Conservation (phyloP, 192 early-diverging fungal genomes). For the Coemansia sp. region DNA sequence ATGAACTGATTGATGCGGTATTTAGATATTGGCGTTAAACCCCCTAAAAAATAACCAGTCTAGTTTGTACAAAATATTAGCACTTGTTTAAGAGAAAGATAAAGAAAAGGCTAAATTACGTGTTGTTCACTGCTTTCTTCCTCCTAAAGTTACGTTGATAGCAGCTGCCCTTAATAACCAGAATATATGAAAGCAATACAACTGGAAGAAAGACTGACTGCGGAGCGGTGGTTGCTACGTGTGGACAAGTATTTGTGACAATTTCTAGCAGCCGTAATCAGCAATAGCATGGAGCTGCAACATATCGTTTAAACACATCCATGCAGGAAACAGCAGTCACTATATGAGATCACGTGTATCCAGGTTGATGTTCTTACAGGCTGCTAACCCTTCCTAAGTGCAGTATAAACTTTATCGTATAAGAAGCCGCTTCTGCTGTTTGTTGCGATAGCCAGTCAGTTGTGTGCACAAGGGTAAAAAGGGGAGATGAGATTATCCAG, state of each 20-base stretch:
- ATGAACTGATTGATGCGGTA: not conserved
- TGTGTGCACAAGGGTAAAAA: no score
- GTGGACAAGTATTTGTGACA: constrained; percentile 12
- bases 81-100: not conserved
- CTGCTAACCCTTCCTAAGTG: no score
- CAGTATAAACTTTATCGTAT: no score
- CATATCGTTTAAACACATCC: not conserved
- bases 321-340: constrained; percentile 9
- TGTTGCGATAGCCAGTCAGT: no score
- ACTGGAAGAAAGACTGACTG: not conserved
- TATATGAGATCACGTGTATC: not conserved
- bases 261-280: constrained; percentile 24
- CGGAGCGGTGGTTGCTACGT: not conserved
- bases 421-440: no score
- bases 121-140: not conserved
- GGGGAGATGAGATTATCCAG: no score
- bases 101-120: not conserved
- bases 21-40: not conserved
- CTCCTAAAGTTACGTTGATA: not conserved
- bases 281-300: constrained; percentile 11
- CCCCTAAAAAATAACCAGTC: no score
- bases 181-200: not conserved
- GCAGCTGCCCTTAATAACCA: not conserved
- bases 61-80: not conserved
- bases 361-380: not conserved